A percentile compares a stretch with the other conserved stretches of the same genome.
Evolutionary conservation across 176 grass and related monocot genomes (phyloP).

Genomic region (Cocos nucifera): DNA sequence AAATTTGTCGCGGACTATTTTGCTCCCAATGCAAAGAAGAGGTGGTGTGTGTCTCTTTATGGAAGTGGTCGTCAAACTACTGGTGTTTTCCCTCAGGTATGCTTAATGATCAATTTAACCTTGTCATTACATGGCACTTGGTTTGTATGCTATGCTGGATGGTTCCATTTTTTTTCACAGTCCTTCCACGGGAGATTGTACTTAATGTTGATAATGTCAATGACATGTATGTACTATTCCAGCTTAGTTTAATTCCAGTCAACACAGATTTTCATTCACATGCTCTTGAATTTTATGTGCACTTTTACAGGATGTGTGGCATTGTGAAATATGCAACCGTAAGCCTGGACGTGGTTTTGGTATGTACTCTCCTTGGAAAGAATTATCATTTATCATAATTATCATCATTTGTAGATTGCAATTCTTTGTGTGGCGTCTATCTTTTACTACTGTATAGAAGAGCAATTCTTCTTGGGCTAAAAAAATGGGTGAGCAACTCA

Average conservation of each 20-base stretch:
- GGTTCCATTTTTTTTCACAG: background rate
- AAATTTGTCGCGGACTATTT: constrained; percentile 95
- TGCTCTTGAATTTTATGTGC: constrained; percentile 1
- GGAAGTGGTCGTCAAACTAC: constrained; percentile 92
- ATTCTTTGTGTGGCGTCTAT: too few relatives aligned
- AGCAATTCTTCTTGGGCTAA: too few relatives aligned
- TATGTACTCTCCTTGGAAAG: constrained; percentile 22
- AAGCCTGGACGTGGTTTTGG: constrained; percentile 94
- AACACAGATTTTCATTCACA: background rate
- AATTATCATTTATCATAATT: constrained; percentile 2
- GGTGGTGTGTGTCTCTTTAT: constrained; percentile 97
- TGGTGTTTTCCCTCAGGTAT: constrained; percentile 98
- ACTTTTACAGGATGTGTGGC: constrained; percentile 82
- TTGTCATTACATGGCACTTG: too few relatives aligned
- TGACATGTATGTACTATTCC: background rate
- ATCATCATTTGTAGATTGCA: too few relatives aligned
- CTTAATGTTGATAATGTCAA: constrained; percentile 6
- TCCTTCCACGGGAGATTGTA: background rate
- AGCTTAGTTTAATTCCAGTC: too few relatives aligned
- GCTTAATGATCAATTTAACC: background rate
- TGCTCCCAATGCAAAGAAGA: constrained; percentile 90
- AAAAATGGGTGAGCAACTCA: too few relatives aligned
- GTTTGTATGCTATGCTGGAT: too few relatives aligned
- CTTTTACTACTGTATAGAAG: too few relatives aligned
- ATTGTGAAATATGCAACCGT: constrained; percentile 91